Conservation (phyloP, 2,329 filamentous ascomycete genomes). For the Diaporthe ampelina region DNA sequence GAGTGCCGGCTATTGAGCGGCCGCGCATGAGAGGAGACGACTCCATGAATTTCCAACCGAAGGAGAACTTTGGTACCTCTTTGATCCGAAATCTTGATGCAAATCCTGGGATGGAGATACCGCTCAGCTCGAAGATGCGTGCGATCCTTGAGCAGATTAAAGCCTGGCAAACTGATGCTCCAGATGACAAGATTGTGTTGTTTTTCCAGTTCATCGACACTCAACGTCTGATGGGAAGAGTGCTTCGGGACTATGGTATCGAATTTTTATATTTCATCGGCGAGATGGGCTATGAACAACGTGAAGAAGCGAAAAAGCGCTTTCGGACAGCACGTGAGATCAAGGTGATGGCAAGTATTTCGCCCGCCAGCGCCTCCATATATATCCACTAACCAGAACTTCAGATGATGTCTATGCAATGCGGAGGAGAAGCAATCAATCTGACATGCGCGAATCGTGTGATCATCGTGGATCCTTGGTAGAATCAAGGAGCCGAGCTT, state of each 20-base stretch:
- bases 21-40: not conserved
- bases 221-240: slow-evolving; percentile 52
- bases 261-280: slow-evolving; percentile 57
- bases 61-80: not conserved
- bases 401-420: slow-evolving; percentile 46
- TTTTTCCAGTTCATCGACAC: slow-evolving; percentile 55
- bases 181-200: slow-evolving; percentile 13
- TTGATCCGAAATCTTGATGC: not conserved
- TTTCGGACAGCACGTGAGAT: not conserved
- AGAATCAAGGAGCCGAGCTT: slow-evolving; percentile 72
- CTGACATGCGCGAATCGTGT: slow-evolving; percentile 63
- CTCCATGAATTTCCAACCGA: not conserved
- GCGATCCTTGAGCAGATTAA: not conserved
- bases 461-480: slow-evolving; percentile 71
- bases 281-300: slow-evolving; percentile 38
- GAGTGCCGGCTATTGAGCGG: not conserved
- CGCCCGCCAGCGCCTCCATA: not conserved
- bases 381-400: not conserved
- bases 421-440: slow-evolving; percentile 57
- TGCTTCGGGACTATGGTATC: slow-evolving; percentile 49
- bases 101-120: not conserved
- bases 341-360: slow-evolving; percentile 12
- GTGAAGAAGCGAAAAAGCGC: not conserved
- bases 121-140: not conserved
- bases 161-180: not conserved